These are phyloP conservation scores for Pestalotiopsis fici DNA, from an alignment of 2,329 filamentous ascomycete species.

Conservation along the genomic window DNA sequence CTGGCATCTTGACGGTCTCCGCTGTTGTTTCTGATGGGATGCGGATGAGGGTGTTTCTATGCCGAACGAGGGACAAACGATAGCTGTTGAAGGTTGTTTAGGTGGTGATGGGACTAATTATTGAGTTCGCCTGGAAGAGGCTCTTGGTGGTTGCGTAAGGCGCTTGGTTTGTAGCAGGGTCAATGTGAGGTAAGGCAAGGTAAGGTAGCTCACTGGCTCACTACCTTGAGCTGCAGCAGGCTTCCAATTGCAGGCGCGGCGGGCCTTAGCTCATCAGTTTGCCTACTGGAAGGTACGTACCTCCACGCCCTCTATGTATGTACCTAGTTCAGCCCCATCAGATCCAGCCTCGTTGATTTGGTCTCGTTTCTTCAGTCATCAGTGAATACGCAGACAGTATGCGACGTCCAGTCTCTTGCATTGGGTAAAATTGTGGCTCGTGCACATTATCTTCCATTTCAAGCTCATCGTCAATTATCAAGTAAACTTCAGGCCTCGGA, in stretches of 20 bases:
- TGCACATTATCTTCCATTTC: background rate
- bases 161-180: background rate
- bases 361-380: too few species aligned
- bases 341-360: background rate
- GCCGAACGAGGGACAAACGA: background rate
- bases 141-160: background rate
- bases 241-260: background rate
- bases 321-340: background rate
- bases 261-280: background rate
- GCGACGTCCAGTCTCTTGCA: background rate
- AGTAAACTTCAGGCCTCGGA: background rate
- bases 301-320: background rate
- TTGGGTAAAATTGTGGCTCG: background rate
- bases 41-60: background rate
- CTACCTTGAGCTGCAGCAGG: background rate
- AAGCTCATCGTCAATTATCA: background rate
- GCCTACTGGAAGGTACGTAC: background rate
- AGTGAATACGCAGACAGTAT: background rate
- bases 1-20: constrained; percentile 69
- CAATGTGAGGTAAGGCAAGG: constrained; percentile 5
- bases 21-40: background rate
- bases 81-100: background rate
- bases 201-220: background rate
- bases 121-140: background rate
- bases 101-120: background rate